phyloP scores from a whole-genome alignment of 208 protist species.

The Crithidia fasciculata region DNA sequence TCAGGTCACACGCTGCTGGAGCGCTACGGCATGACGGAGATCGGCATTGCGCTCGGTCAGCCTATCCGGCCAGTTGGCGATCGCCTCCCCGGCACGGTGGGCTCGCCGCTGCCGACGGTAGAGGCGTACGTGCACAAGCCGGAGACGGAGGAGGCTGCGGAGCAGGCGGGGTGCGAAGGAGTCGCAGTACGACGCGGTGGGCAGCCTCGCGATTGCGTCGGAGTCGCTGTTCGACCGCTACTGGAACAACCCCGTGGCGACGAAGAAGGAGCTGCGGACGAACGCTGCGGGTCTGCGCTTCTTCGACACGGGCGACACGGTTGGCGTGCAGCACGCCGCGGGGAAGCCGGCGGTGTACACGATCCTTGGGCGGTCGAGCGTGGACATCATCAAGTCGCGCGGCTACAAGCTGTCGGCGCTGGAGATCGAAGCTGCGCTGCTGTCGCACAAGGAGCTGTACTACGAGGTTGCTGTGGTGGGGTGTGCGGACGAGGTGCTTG shows the following conservation, averaged over 20 bases:
- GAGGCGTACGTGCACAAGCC: slow-evolving; percentile 57
- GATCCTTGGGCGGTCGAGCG: slow-evolving; percentile 90
- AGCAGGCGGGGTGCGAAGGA: slow-evolving; percentile 32
- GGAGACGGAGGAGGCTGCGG: slow-evolving; percentile 26
- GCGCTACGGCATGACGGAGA: slow-evolving; percentile 98
- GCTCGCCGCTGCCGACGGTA: slow-evolving; percentile 86
- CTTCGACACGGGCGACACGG: slow-evolving; percentile 89
- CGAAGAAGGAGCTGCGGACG: slow-evolving; percentile 70
- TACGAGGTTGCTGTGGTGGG: slow-evolving; percentile 89
- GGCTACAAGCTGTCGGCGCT: slow-evolving; percentile 95
- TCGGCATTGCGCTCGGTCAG: slow-evolving; percentile 96
- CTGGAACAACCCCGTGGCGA: slow-evolving; percentile 88
- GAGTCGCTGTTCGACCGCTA: slow-evolving; percentile 94
- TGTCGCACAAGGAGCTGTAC: slow-evolving; percentile 73
- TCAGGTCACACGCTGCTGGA: slow-evolving; percentile 94
- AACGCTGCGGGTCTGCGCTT: slow-evolving; percentile 57
- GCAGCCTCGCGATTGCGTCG: slow-evolving; percentile 83
- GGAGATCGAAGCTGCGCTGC: slow-evolving; percentile 92
- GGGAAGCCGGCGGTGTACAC: slow-evolving; percentile 54
- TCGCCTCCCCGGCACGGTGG: slow-evolving; percentile 89
- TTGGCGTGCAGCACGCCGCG: slow-evolving; percentile 49
- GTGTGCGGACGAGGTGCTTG: slow-evolving; percentile 58
- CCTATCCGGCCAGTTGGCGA: slow-evolving; percentile 63
- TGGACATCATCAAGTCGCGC: slow-evolving; percentile 94
- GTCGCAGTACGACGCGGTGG: slow-evolving; percentile 57